Conservation (phyloP, 75 land plant species). For the Cunninghamia lanceolata region DNA sequence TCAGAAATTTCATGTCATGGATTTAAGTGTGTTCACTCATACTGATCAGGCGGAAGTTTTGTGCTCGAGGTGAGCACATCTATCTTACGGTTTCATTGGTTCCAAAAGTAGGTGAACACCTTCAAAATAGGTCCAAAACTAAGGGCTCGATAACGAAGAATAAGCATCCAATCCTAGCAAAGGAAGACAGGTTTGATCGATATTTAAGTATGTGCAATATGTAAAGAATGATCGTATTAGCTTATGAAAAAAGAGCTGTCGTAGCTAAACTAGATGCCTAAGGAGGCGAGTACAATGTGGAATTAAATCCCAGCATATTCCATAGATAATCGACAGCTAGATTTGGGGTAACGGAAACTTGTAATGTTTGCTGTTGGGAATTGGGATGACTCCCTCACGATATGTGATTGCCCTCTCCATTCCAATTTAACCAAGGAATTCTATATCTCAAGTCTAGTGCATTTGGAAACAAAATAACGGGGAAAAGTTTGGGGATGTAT, state of each 20-base stretch:
- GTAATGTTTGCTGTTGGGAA: background rate
- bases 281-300: background rate
- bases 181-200: background rate
- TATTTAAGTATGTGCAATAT: background rate
- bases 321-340: background rate
- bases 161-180: too few species aligned
- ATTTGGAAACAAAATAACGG: background rate
- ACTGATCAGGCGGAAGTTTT: background rate
- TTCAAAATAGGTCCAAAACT: background rate
- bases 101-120: background rate
- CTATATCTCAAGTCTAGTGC: background rate
- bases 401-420: background rate
- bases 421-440: background rate
- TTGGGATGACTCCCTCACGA: background rate
- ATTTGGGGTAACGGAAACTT: background rate
- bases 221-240: background rate
- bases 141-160: background rate
- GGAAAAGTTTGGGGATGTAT: background rate
- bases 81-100: background rate
- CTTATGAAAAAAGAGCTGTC: background rate
- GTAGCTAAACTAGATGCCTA: background rate
- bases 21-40: background rate
- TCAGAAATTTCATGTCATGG: background rate
- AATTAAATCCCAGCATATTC: background rate
- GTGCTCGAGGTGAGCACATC: background rate